Percentiles rank a stretch among this genome's conserved stretches.
Evolutionary conservation across 2,329 filamentous ascomycete species (phyloP).

Genomic region (Cyclaneusma minus): DNA sequence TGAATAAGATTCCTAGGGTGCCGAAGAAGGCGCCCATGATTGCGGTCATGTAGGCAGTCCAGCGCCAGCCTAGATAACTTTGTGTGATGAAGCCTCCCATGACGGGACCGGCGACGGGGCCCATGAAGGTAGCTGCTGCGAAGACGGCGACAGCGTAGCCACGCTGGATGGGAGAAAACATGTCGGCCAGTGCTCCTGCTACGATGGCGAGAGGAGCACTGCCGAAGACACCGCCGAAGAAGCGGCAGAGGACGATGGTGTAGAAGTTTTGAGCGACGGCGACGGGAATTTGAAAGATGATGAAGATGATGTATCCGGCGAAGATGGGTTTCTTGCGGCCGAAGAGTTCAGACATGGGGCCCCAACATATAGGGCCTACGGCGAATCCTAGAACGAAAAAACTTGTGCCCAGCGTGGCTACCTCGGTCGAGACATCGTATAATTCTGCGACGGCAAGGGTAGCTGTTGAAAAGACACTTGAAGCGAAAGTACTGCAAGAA

Average conservation of each 20-base stretch:
- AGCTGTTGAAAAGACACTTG: slow-evolving; percentile 13
- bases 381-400: slow-evolving; percentile 22
- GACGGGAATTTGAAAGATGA: slow-evolving; percentile 22
- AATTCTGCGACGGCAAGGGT: slow-evolving; percentile 8
- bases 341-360: slow-evolving; percentile 7
- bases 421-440: slow-evolving; percentile 9
- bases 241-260: slow-evolving; percentile 15
- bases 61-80: slow-evolving; percentile 35
- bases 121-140: slow-evolving; percentile 3
- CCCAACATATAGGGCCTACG: slow-evolving; percentile 6
- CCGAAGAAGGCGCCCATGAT: slow-evolving; percentile 29
- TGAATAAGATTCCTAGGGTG: slow-evolving; percentile 24
- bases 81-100: slow-evolving; percentile 32
- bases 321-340: slow-evolving; percentile 15
- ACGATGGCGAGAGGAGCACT: slow-evolving; percentile 16
- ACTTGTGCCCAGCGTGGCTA: slow-evolving; percentile 6
- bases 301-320: slow-evolving; percentile 19
- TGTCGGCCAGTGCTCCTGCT: slow-evolving; percentile 7
- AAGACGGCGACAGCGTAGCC: slow-evolving; percentile 3
- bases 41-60: slow-evolving; percentile 38
- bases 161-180: slow-evolving; percentile 7
- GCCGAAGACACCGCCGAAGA: slow-evolving; percentile 15
- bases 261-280: slow-evolving; percentile 19
- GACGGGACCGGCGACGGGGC: slow-evolving; percentile 30
- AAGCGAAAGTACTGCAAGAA: slow-evolving; percentile 13